A percentile compares a stretch with the other conserved stretches of the same genome.
phyloP scores from a whole-genome alignment of 305 asterid genomes.

The Caryopteris hybrid region DNA sequence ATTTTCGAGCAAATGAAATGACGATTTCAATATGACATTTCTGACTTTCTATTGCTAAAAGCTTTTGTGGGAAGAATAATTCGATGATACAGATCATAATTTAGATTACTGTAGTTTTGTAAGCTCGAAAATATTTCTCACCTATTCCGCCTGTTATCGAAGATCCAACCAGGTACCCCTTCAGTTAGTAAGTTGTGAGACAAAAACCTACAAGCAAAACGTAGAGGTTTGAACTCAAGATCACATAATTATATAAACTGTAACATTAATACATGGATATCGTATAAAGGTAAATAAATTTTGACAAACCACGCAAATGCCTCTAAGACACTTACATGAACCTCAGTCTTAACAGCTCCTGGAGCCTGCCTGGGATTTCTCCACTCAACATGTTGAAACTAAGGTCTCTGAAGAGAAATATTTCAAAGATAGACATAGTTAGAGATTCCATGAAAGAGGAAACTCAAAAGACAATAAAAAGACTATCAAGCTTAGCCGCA shows the following conservation, averaged over 20 bases:
- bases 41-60: neutral
- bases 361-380: conserved; percentile 36
- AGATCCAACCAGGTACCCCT: conserved; percentile 51
- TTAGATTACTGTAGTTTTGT: neutral
- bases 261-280: neutral
- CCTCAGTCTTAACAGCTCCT: neutral
- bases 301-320: neutral
- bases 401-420: conserved; percentile 56
- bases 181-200: conserved; percentile 63
- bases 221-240: neutral
- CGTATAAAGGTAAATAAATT: neutral
- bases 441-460: neutral
- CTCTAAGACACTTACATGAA: conserved; percentile 39
- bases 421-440: neutral
- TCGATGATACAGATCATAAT: neutral
- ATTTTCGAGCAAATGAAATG: too few relatives aligned
- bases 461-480: too few relatives aligned
- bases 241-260: neutral
- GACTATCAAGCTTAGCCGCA: neutral
- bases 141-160: conserved; percentile 33
- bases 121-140: conserved; percentile 28
- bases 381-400: conserved; percentile 72
- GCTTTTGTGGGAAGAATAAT: too few relatives aligned
- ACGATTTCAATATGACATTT: neutral
- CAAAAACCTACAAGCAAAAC: conserved; percentile 50